phyloP scores from a whole-genome alignment of 306 rosid genomes.

The Crataegus laevigata region DNA sequence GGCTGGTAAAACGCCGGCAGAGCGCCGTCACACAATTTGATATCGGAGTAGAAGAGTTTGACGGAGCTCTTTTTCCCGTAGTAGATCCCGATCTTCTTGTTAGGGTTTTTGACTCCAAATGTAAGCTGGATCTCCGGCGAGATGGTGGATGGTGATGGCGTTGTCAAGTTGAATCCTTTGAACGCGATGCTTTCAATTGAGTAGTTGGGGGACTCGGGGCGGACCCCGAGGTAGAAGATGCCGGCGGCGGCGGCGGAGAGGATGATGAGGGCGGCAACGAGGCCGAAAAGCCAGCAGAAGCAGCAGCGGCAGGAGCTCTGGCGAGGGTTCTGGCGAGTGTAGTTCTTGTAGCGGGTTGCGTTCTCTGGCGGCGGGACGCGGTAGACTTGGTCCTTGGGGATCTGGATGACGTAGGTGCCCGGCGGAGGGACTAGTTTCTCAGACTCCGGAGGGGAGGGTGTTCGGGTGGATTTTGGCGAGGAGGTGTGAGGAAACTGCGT shows the following conservation, averaged over 20 bases:
- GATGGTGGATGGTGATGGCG: conserved; percentile 12
- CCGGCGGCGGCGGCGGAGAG: conserved; percentile 38
- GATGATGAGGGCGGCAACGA: conserved; percentile 23
- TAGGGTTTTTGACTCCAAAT: conserved; percentile 50
- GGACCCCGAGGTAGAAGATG: conserved; percentile 50
- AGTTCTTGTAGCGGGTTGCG: conserved; percentile 35
- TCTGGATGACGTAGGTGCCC: conserved; percentile 56
- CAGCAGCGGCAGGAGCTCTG: conserved; percentile 30
- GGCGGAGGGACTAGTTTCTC: conserved; percentile 42
- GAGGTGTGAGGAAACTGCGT: not conserved
- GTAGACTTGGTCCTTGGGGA: conserved; percentile 73
- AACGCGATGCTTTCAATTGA: conserved; percentile 34
- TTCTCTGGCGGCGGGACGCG: conserved; percentile 80
- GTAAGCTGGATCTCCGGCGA: conserved; percentile 50
- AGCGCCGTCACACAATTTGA: conserved; percentile 38
- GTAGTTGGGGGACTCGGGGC: conserved; percentile 49
- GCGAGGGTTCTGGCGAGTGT: conserved; percentile 25
- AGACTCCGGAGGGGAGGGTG: conserved; percentile 1
- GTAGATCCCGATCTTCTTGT: conserved; percentile 56
- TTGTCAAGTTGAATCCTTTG: conserved; percentile 38
- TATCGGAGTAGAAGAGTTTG: conserved; percentile 29
- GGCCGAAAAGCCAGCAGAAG: conserved; percentile 36
- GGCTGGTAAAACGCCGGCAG: conserved; percentile 66
- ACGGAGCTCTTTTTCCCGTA: conserved; percentile 47
- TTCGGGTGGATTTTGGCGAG: not conserved